Base-by-base conservation (phyloP, 2,329 filamentous ascomycete genomes). In the Tympanopsis confertula region DNA sequence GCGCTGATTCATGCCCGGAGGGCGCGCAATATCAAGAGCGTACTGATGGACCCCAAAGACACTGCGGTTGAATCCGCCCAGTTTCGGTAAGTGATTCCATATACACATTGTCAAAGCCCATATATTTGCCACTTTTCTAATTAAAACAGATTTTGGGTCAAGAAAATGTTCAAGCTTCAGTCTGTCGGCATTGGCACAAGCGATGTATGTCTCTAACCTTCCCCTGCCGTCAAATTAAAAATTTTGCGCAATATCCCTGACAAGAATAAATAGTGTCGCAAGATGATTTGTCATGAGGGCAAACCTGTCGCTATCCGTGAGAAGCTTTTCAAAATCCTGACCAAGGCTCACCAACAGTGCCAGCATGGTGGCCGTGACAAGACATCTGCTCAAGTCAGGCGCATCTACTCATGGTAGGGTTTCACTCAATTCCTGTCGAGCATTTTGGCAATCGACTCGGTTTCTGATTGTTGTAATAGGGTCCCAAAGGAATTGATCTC, bases 261-360 rank as follows among this genome's bases (percentile, higher is more conserved):
- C 19, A 13, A 22, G 20, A 32, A 14, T 36, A 28, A 19, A 36
- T 37, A 62, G 61, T 50, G 50, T 35, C 53, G 47, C 32, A 56
- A 57, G 40, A 58, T 63, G 52, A 66, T 69, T 41, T 66, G 62
- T 40, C 65, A 69, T 39, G 63, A 68, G 45, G 61, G 60, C 4
- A 68, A 68, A 43, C 65, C 65, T n/a, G 65, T 68, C 20, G 65
- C 65, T n/a, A 62, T 68, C 35, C 58, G 64, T 14, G 65, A 69
- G 45, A 65, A 67, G 41, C 46, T 69, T 5, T 68, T 67, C 51
- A 65, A 66, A 42, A 66, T 69, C 38, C 53, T 69, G 37, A 68
- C 63, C 29, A 61, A 55, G 36, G 65, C 65, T 35, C 65, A 69
- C 44, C 60, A 64, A 35, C 61, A 66, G 48, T 68, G 65, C 32